Conservation (phyloP, 352 stramenopile genomes). For the Pythium vanterpoolii region DNA sequence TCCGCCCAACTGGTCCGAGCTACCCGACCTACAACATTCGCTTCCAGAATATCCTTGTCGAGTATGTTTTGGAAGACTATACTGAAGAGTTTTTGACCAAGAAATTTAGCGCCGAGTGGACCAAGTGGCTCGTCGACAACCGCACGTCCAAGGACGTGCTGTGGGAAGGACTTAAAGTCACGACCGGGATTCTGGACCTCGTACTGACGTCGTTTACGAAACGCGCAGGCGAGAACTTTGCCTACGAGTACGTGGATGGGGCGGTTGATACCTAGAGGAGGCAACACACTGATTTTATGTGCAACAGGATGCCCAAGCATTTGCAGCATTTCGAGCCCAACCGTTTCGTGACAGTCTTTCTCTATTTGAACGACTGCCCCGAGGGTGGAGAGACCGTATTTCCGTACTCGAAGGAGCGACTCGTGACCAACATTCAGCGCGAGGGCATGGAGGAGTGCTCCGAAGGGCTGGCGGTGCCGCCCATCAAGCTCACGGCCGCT, state of each 20-base stretch:
- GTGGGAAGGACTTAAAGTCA: constrained; percentile 37
- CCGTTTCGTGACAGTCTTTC: constrained; percentile 92
- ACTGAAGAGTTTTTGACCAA: constrained; percentile 34
- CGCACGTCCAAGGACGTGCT: constrained; percentile 46
- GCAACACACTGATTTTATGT: neutral
- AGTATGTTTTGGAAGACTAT: constrained; percentile 50
- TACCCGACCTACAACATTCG: constrained; percentile 59
- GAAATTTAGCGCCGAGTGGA: constrained; percentile 37
- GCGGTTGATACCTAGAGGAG: neutral
- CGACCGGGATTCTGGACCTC: constrained; percentile 38
- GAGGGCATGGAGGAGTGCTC: constrained; percentile 66
- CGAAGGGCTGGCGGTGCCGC: constrained; percentile 56
- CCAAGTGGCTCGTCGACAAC: constrained; percentile 51
- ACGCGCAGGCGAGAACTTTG: constrained; percentile 38
- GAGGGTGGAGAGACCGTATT: constrained; percentile 95
- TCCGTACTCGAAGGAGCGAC: constrained; percentile 61
- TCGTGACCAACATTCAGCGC: constrained; percentile 56
- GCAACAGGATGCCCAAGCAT: constrained; percentile 35
- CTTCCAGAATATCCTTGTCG: constrained; percentile 54
- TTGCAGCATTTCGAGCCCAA: constrained; percentile 81
- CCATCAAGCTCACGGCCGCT: constrained; percentile 59
- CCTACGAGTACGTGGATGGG: constrained; percentile 32
- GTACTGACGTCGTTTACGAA: constrained; percentile 48
- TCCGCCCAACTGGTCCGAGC: constrained; percentile 36
- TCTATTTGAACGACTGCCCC: constrained; percentile 93